A percentile compares a stretch with the other conserved stretches of the same genome.
phyloP scores from a whole-genome alignment of 140 eudicot genomes.

The Flaveria floridana region DNA sequence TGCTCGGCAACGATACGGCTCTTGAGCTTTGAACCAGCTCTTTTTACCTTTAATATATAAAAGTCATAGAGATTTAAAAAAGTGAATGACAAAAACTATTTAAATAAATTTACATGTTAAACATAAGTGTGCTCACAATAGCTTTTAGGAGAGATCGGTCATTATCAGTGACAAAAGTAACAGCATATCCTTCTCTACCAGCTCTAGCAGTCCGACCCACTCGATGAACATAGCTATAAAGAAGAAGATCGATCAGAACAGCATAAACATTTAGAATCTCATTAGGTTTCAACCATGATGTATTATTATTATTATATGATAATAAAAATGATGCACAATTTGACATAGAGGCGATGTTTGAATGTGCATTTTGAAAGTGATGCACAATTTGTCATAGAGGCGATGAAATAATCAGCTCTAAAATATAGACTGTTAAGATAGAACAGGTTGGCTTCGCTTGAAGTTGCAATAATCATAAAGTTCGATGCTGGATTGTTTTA shows the following conservation, averaged over 20 bases:
- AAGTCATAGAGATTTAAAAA: neutral
- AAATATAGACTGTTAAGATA: neutral
- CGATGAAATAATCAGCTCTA: neutral
- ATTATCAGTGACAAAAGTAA: constrained; percentile 90
- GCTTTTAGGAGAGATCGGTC: constrained; percentile 87
- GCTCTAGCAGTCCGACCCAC: constrained; percentile 99
- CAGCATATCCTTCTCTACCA: constrained; percentile 89
- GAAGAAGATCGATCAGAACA: neutral
- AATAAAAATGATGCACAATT: neutral
- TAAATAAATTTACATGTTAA: neutral
- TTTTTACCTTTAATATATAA: constrained; percentile 53
- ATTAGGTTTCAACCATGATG: neutral
- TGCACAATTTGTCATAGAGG: neutral
- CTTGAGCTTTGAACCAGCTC: constrained; percentile 84
- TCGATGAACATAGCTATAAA: constrained; percentile 84
- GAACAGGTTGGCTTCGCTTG: neutral
- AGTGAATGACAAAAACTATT: neutral
- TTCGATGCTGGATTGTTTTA: neutral
- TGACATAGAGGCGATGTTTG: neutral
- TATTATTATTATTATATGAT: neutral
- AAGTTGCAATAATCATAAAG: neutral
- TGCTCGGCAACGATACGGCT: constrained; percentile 85
- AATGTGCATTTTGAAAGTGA: neutral
- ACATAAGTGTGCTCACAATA: constrained; percentile 54
- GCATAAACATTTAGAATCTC: neutral